These are phyloP conservation scores for Backusella macrospora DNA, from an alignment of 192 early-diverging fungal species.

Conservation along the genomic window DNA sequence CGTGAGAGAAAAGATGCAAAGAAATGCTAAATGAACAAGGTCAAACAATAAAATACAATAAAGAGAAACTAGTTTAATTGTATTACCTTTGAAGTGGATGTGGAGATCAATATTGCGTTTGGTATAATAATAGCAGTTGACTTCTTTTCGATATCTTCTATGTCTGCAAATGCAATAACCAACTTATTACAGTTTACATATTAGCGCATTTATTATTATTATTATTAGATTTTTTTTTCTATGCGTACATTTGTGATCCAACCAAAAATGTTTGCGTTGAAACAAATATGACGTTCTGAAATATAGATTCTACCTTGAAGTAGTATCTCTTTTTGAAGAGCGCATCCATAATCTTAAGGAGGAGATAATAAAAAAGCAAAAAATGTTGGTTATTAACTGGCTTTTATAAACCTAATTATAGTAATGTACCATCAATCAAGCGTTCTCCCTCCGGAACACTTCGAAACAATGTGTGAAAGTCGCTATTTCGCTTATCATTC, in stretches of 20 bases:
- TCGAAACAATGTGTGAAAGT: constrained; percentile 57
- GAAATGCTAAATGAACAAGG: constrained; percentile 52
- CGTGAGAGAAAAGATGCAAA: constrained; percentile 89
- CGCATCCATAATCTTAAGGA: constrained; percentile 76
- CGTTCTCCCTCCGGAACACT: constrained; percentile 57
- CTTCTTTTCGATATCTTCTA: constrained; percentile 81
- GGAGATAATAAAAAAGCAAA: background rate
- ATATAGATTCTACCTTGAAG: constrained; percentile 84
- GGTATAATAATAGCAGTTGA: constrained; percentile 86
- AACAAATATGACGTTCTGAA: constrained; percentile 79
- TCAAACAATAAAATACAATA: background rate
- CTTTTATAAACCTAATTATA: background rate
- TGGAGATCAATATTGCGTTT: constrained; percentile 83
- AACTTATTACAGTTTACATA: constrained; percentile 39
- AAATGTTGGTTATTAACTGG: background rate
- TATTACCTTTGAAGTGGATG: constrained; percentile 57
- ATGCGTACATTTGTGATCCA: constrained; percentile 74
- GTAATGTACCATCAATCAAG: constrained; percentile 56
- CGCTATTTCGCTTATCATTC: constrained; percentile 52
- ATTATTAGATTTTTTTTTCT: background rate
- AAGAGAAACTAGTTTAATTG: background rate
- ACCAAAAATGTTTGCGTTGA: constrained; percentile 89
- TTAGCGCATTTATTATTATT: constrained; percentile 9
- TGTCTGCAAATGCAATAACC: constrained; percentile 75
- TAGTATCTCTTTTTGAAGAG: constrained; percentile 86